Evolutionary conservation across 371 early-diverging fungal genomes (phyloP), one percentile per base, ranked within the genome.

Genomic region (Mucor mucedo): DNA sequence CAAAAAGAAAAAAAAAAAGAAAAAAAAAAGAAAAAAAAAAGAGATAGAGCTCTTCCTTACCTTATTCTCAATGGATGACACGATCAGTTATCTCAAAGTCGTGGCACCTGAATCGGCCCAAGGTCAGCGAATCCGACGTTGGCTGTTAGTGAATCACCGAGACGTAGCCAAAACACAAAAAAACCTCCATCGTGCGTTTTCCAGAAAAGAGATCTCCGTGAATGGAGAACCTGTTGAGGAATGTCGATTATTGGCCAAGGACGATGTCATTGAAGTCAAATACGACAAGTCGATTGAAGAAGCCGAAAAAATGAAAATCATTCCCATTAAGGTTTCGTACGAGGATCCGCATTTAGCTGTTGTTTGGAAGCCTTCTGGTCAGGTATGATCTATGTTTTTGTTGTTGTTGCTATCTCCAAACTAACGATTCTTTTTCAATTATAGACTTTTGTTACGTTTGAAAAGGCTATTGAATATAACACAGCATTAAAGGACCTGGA

Each of bases 341-440:
- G 75, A 84, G 49, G 86, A 86, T 44, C 68, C 76, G 3, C 60
- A 84, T 48, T 39, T 86, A 2, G 86, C 83, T 8, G 69, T 86
- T 30, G 81, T 80, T 1, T 78, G 82, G 75, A 86, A 86, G 54
- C 78, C 84, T 10, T 71, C 84, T 38, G 86, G 86, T 27, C 78
- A 72, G 62, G 82, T 82, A 32, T 21, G 21, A 21, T 21, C 21
- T 21, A 21, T 21, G 21, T 21, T 21, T 21, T 21, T 21, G 21
- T 21, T 21, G 1, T 21, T 21, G 21, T 21, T 21, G 21, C 21
- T 21, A 21, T 21, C 21, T 21, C 21, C 21, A 21, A 21, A 21
- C 21, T 1, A 21, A 21, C 21, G 21, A 56, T 42, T 50, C 5
- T 29, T 10, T 5, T 21, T 30, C 9, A 50, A 30, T 27, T 66